Conservation (phyloP, 2,329 filamentous ascomycete genomes). For the Fusarium tjaetaba region DNA sequence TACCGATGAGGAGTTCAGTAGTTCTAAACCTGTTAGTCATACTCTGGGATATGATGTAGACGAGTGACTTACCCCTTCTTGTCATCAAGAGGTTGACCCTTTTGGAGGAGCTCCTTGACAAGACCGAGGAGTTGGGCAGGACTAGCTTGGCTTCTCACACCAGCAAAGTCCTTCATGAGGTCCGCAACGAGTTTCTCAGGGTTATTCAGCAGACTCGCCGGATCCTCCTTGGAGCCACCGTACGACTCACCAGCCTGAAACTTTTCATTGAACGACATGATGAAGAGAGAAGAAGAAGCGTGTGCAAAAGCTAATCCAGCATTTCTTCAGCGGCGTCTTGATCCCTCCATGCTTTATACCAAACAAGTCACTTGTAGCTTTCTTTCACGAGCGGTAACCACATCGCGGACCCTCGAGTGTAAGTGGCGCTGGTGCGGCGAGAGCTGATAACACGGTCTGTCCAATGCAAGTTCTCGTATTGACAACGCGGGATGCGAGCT, state of each 20-base stretch:
- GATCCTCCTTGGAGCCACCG: slow-evolving; percentile 39
- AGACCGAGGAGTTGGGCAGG: slow-evolving; percentile 45
- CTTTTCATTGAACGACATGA: slow-evolving; percentile 49
- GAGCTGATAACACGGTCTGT: background rate
- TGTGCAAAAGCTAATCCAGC: background rate
- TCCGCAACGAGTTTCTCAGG: slow-evolving; percentile 48
- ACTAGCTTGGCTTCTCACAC: slow-evolving; percentile 43
- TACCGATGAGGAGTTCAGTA: slow-evolving; percentile 53
- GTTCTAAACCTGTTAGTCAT: slow-evolving; percentile 45
- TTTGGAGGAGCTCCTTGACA: slow-evolving; percentile 46
- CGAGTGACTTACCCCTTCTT: slow-evolving; percentile 54
- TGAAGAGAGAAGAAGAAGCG: slow-evolving; percentile 4
- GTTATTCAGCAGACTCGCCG: slow-evolving; percentile 45
- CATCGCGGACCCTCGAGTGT: background rate
- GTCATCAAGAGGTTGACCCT: slow-evolving; percentile 67
- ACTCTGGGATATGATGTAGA: background rate
- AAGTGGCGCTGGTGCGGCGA: slow-evolving; percentile 15
- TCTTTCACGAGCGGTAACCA: background rate
- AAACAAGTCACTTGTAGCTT: background rate
- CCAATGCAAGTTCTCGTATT: background rate
- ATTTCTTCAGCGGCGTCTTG: background rate
- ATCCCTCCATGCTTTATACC: slow-evolving; percentile 22
- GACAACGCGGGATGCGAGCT: background rate
- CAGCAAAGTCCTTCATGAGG: slow-evolving; percentile 46
- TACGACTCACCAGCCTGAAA: slow-evolving; percentile 53